Percentiles rank a stretch among this genome's conserved stretches.
phyloP scores from a whole-genome alignment of 768 basidiomycete genomes.

The Rubroboletus satanas region DNA sequence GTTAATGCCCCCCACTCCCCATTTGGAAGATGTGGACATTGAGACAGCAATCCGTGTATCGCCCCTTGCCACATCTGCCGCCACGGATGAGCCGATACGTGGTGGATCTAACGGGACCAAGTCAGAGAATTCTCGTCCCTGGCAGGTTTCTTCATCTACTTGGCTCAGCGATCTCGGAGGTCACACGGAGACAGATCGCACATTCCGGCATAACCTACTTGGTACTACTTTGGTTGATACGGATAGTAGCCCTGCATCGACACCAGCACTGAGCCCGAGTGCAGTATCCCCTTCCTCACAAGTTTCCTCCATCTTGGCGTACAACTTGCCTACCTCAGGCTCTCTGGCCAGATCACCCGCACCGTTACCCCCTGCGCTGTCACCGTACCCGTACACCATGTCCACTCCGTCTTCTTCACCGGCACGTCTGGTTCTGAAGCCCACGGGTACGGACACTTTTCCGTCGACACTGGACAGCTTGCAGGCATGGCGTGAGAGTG shows the following conservation, averaged over 20 bases:
- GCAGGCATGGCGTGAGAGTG: constrained; percentile 29
- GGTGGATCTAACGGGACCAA: constrained; percentile 7
- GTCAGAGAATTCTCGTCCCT: constrained; percentile 17
- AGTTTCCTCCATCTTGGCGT: constrained; percentile 13
- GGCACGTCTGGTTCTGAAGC: constrained; percentile 19
- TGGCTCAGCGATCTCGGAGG: constrained; percentile 34
- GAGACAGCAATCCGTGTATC: constrained; percentile 12
- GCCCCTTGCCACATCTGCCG: constrained; percentile 7
- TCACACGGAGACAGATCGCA: constrained; percentile 30
- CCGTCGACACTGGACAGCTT: constrained; percentile 29
- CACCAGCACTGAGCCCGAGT: constrained; percentile 24
- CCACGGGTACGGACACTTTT: constrained; percentile 31
- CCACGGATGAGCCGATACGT: constrained; percentile 1
- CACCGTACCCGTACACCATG: constrained; percentile 13
- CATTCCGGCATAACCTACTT: constrained; percentile 26
- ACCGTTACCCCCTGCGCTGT: constrained; percentile 13
- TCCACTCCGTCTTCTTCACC: constrained; percentile 9
- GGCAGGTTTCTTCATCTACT: constrained; percentile 23
- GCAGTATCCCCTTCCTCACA: constrained; percentile 19
- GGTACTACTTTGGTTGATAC: constrained; percentile 12
- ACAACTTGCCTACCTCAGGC: constrained; percentile 6
- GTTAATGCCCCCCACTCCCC: constrained; percentile 26
- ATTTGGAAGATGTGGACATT: constrained; percentile 4
- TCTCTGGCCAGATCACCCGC: constrained; percentile 14
- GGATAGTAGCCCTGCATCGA: constrained; percentile 23